These are phyloP conservation scores for Collybiopsis luxurians DNA, from an alignment of 768 basidiomycete genomes.

Conservation along the genomic window DNA sequence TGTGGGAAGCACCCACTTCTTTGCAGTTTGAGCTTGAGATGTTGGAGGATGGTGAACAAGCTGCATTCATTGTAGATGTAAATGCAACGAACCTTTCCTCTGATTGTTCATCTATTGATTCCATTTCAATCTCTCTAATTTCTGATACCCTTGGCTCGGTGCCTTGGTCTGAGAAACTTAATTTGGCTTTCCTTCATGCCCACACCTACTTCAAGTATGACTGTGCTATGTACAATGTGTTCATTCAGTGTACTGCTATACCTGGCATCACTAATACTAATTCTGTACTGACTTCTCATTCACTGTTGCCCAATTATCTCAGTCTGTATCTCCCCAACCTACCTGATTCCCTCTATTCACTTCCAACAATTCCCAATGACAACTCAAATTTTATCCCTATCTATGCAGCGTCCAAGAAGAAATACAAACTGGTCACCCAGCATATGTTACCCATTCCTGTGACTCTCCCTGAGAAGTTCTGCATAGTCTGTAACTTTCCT, in stretches of 20 bases:
- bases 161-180: background rate
- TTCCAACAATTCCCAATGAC: background rate
- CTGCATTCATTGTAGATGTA: background rate
- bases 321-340: background rate
- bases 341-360: background rate
- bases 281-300: no score
- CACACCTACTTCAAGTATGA: background rate
- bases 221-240: background rate
- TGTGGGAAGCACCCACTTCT: background rate
- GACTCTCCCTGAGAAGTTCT: no score
- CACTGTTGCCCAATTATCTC: no score
- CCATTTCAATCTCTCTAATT: background rate
- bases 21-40: background rate
- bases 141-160: background rate
- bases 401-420: constrained; percentile 11
- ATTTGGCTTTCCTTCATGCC: background rate
- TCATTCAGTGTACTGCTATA: background rate
- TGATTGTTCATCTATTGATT: background rate
- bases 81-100: background rate
- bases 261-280: no score
- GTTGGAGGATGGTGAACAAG: background rate
- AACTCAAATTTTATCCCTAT: background rate
- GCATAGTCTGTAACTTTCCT: no score
- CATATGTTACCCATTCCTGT: constrained; percentile 15
- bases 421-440: constrained; percentile 19